Conservation (phyloP, 176 grass and related monocot species). For the Aegilops sharonensis region DNA sequence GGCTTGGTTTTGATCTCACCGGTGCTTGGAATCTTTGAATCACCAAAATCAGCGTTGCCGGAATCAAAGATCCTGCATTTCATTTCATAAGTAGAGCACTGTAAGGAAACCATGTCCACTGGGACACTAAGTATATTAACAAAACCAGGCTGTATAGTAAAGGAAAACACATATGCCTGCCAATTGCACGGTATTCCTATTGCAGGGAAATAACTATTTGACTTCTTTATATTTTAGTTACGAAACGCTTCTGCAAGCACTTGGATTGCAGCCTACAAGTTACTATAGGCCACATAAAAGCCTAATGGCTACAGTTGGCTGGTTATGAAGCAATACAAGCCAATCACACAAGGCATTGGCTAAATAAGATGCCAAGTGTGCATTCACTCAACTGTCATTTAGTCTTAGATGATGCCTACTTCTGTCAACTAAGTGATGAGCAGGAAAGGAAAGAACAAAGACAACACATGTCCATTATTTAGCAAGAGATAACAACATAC, state of each 20-base stretch:
- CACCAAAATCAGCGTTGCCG: slow-evolving; percentile 51
- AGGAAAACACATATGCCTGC: neutral
- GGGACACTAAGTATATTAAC: neutral
- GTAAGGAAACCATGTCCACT: neutral
- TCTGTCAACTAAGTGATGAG: neutral
- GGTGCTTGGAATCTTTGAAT: slow-evolving; percentile 70
- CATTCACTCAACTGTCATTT: neutral
- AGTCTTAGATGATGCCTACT: neutral
- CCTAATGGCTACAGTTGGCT: neutral
- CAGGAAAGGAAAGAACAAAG: neutral
- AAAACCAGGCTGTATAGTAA: neutral
- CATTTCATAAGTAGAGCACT: neutral
- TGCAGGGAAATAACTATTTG: neutral
- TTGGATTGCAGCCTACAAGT: neutral
- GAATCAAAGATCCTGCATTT: slow-evolving; percentile 86
- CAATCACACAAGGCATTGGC: neutral
- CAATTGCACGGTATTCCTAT: neutral
- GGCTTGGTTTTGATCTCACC: slow-evolving; percentile 81
- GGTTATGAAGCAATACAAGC: neutral
- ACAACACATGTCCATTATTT: neutral
- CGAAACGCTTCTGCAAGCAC: neutral
- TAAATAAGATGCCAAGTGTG: slow-evolving; percentile 9
- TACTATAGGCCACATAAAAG: neutral
- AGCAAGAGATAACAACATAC: slow-evolving; percentile 4
- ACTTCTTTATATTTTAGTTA: neutral